Evolutionary conservation across 495 filamentous ascomycete genomes (phyloP).

Genomic region (Penicillium herquei): DNA sequence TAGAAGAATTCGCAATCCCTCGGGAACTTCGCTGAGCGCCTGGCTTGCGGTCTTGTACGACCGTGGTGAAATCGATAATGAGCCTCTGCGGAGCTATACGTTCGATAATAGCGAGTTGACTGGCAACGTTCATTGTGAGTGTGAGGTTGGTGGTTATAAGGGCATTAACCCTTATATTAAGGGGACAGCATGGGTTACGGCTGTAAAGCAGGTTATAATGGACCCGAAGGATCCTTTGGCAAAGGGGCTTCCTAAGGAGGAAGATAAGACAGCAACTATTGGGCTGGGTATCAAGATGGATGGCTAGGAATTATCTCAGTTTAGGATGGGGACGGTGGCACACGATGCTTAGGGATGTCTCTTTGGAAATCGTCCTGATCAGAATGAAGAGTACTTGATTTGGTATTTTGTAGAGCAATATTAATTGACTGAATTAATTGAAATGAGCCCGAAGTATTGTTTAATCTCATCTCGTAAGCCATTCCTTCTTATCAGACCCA

Average conservation of each 20-base stretch:
- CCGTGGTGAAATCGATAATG: not conserved
- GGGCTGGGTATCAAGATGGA: not conserved
- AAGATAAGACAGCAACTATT: not conserved
- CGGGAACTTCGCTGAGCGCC: constrained; percentile 2
- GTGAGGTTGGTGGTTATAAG: not conserved
- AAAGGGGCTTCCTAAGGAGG: constrained; percentile 4
- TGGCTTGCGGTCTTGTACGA: constrained; percentile 2
- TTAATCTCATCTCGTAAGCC: no score
- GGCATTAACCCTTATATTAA: constrained; percentile 1
- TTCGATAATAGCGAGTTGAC: not conserved
- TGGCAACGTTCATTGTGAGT: constrained; percentile 2
- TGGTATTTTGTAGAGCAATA: no score
- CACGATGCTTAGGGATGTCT: no score
- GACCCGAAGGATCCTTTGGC: constrained; percentile 5
- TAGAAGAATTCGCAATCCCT: constrained; percentile 5
- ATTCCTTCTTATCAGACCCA: no score
- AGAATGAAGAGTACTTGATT: no score
- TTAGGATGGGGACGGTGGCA: not conserved
- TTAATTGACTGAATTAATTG: no score
- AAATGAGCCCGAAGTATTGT: no score
- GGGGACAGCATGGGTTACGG: constrained; percentile 3
- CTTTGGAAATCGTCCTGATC: no score
- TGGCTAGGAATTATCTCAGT: not conserved
- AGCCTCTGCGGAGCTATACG: not conserved
- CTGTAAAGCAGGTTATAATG: constrained; percentile 6